These are phyloP conservation scores for Byssothecium circinans DNA, from an alignment of 2,329 filamentous ascomycete genomes.

Conservation along the genomic window DNA sequence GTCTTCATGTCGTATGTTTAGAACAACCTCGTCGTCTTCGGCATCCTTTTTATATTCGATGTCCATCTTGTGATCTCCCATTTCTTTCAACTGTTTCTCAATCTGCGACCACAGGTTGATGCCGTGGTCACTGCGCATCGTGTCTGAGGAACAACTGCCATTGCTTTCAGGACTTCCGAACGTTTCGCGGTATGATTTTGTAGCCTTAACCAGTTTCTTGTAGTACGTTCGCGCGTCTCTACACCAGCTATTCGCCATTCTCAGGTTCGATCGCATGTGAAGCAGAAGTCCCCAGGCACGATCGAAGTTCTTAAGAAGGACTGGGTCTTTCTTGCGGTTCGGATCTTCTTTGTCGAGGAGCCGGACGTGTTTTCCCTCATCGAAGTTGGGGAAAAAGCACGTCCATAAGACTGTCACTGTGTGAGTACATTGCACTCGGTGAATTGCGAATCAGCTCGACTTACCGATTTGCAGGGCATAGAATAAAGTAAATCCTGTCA, in stretches of 20 bases:
- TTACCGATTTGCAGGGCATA: conserved; percentile 64
- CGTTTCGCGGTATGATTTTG: conserved; percentile 53
- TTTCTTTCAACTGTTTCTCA: conserved; percentile 40
- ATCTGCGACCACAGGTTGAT: conserved; percentile 40
- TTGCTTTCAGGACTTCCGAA: conserved; percentile 3
- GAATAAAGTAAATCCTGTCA: conserved; percentile 69
- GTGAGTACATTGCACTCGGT: background rate
- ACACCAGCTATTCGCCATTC: background rate
- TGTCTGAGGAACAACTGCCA: conserved; percentile 14
- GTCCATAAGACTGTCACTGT: conserved; percentile 59
- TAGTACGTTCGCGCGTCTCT: background rate
- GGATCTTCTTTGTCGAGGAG: conserved; percentile 5
- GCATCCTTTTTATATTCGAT: background rate
- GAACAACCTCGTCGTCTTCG: background rate
- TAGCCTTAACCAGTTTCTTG: conserved; percentile 20
- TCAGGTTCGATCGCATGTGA: background rate
- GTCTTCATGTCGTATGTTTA: no score
- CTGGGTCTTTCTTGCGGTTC: conserved; percentile 30
- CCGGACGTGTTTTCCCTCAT: conserved; percentile 58
- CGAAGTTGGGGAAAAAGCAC: conserved; percentile 69
- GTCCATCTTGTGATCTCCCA: conserved; percentile 10
- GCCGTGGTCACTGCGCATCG: conserved; percentile 33
- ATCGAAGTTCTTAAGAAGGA: conserved; percentile 21
- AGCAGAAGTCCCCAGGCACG: background rate
- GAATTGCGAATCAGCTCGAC: background rate